phyloP scores from a whole-genome alignment of 2,329 filamentous ascomycete species.

The Fusarium coicis region DNA sequence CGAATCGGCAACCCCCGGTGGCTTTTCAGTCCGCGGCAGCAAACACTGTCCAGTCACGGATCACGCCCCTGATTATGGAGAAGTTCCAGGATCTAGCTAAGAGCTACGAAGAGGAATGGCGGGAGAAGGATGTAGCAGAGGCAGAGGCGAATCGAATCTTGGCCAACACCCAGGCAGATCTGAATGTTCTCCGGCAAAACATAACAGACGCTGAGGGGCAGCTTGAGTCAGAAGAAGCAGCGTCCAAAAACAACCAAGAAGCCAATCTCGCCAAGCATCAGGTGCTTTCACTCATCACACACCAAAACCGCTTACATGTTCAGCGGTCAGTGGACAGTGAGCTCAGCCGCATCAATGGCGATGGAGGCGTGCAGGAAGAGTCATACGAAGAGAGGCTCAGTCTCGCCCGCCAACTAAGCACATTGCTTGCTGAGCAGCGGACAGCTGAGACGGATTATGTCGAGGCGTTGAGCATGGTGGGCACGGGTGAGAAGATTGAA shows the following conservation, averaged over 20 bases:
- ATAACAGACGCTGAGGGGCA: constrained; percentile 66
- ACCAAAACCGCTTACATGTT: constrained; percentile 64
- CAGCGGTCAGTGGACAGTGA: constrained; percentile 64
- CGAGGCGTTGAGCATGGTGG: constrained; percentile 73
- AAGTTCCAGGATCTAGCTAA: constrained; percentile 77
- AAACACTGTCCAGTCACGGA: constrained; percentile 74
- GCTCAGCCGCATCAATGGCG: constrained; percentile 62
- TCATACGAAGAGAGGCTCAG: constrained; percentile 65
- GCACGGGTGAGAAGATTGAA: constrained; percentile 77
- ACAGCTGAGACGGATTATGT: constrained; percentile 75
- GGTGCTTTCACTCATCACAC: constrained; percentile 60
- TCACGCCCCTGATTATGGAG: constrained; percentile 75
- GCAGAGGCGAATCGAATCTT: constrained; percentile 74
- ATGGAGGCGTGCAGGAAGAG: constrained; percentile 54
- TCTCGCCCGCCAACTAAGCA: constrained; percentile 67
- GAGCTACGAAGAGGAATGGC: constrained; percentile 79
- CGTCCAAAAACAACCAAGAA: constrained; percentile 62
- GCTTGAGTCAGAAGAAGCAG: constrained; percentile 66
- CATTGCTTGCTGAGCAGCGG: constrained; percentile 68
- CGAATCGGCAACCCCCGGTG: constrained; percentile 53
- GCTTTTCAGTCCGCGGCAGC: constrained; percentile 72
- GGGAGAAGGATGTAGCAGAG: constrained; percentile 77
- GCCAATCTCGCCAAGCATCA: constrained; percentile 61
- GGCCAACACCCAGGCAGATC: constrained; percentile 74
- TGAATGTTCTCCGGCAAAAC: constrained; percentile 68